Percentiles rank a stretch among this genome's conserved stretches.
Conservation (phyloP, 176 grass and related monocot genomes). For the Puccinellia tenuiflora region DNA sequence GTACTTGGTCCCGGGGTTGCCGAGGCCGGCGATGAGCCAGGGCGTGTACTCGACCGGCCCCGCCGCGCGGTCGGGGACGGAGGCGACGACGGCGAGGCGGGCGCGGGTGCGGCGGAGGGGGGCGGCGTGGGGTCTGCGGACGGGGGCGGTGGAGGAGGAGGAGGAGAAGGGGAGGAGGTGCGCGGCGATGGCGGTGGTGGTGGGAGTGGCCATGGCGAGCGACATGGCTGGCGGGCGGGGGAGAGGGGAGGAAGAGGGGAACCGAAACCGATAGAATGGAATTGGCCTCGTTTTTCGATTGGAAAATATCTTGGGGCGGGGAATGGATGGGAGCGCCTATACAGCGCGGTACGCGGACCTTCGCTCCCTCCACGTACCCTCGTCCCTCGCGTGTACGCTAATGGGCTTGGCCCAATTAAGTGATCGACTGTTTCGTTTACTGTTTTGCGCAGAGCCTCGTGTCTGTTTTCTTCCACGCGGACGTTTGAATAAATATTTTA, state of each 20-base stretch:
- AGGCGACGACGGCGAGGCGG: conserved; percentile 30
- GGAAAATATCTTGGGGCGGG: no score
- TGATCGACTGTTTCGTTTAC: no score
- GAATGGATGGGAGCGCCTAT: no score
- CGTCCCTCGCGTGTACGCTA: no score
- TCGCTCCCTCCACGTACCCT: no score
- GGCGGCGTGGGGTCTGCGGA: not conserved
- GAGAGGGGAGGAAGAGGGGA: no score
- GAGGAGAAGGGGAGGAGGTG: not conserved
- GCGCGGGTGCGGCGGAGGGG: not conserved
- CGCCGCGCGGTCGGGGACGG: conserved; percentile 45
- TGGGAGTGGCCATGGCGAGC: conserved; percentile 23
- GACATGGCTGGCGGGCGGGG: conserved; percentile 13
- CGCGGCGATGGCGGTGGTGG: conserved; percentile 9
- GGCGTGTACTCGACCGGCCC: conserved; percentile 71
- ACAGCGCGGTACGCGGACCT: no score
- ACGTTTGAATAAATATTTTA: no score
- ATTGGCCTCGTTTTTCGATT: not conserved
- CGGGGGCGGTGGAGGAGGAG: not conserved
- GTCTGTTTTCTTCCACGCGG: no score
- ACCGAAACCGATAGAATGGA: not conserved
- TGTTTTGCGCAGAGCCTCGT: no score
- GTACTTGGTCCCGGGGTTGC: conserved; percentile 91
- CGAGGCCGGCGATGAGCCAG: conserved; percentile 94
- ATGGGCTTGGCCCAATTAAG: no score